phyloP scores from a whole-genome alignment of 2,329 filamentous ascomycete species.

The Apiospora sp. region DNA sequence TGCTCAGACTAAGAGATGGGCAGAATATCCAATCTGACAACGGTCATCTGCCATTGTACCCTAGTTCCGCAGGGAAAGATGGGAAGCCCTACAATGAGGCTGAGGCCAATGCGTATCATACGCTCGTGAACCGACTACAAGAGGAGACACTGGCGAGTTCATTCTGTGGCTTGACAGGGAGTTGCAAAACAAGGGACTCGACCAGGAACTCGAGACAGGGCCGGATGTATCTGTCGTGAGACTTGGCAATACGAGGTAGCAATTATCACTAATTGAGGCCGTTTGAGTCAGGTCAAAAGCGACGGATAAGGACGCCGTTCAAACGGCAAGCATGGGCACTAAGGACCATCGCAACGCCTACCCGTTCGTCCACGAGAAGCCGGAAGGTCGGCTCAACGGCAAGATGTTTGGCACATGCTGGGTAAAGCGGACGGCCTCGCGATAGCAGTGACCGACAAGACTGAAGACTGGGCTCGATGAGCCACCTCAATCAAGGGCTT shows the following conservation, averaged over 20 bases:
- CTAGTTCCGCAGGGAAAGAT: background rate
- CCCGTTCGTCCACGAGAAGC: slow-evolving; percentile 2
- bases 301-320: background rate
- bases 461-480: no score
- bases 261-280: background rate
- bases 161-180: background rate
- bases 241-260: background rate
- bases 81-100: background rate
- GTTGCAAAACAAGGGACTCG: background rate
- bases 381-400: background rate
- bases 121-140: background rate
- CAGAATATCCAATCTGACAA: background rate
- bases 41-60: background rate
- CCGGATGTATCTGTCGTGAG: background rate
- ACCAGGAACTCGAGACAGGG: background rate
- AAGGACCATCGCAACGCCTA: background rate
- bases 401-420: background rate
- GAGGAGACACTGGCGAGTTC: background rate
- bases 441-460: background rate
- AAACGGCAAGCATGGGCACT: background rate
- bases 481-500: background rate
- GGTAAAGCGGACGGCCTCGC: background rate
- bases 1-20: background rate
- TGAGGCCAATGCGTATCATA: background rate
- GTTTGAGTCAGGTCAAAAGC: background rate